Base-by-base conservation (phyloP, 495 filamentous ascomycete species). In the Podospora pseudopauciseta region DNA sequence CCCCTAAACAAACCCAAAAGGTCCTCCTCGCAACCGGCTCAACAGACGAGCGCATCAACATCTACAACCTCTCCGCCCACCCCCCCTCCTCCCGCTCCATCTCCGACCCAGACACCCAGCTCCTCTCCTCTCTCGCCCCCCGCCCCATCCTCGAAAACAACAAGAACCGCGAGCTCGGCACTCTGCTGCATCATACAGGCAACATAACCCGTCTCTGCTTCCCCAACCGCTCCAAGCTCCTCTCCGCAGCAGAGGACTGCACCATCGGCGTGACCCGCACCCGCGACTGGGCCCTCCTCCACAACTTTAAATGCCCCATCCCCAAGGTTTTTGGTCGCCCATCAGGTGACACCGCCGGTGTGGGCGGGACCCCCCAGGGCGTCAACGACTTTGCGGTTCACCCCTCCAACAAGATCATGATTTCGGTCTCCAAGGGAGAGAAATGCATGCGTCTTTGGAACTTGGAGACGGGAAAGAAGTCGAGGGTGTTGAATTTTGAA, bases 331-430 rank as follows among this genome's bases (percentile, higher is more conserved):
- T 87, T 62, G 93, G 94, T 15, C 85, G 92, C 66, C 94, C 95
- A 44, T 92, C 88, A 70, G 94, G 96, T 55, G 95, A 97, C 75
- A 97, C 95, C 5, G 92, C 92, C 1, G 89, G 87, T 16, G 81
- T 87, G n/a, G 95, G 92, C 13, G 91, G 87, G 15, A 86, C 88
- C n/a, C 93, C 94, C 2, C 84, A 88, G n/a, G 95, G 95, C 15
- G 86, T 99, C 59, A 98, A 97, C 73, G 93, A 93, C 75, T 92
- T 98, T 80, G 93, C 96, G 13, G 88, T 98, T 4, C 96, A 99
- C 73, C 96, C 95, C 3, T 93, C 90, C 78, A 91, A 93, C 86
- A 98, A 97, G 81, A 85, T 99, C 64, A 95, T 97, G 88, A 84
- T 99, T 60, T 93, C 87, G 72, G 93, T 98, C 4, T 88, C 91